A percentile compares a stretch with the other conserved stretches of the same genome.
These are phyloP conservation scores for Dalbergia oliveri DNA, from an alignment of 306 rosid genomes.

Conservation along the genomic window DNA sequence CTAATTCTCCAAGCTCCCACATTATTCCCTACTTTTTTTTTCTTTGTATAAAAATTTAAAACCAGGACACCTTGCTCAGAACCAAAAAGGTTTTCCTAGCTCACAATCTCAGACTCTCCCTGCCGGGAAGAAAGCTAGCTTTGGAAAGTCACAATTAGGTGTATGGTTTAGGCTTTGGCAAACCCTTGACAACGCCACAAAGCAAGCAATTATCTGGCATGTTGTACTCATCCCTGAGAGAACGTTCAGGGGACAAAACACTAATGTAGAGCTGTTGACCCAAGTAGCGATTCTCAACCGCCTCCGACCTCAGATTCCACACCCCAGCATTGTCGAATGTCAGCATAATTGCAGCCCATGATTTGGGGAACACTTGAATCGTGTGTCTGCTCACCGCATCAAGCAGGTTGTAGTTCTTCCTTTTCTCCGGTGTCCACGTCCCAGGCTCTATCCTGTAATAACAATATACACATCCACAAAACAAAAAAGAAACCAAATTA, in stretches of 20 bases:
- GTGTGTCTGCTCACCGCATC: constrained; percentile 85
- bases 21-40: not conserved
- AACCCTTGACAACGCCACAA: constrained; percentile 57
- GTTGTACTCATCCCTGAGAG: constrained; percentile 76
- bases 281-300: constrained; percentile 65
- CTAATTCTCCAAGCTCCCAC: not conserved
- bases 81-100: not conserved
- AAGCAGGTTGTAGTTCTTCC: constrained; percentile 69
- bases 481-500: too few species aligned
- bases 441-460: constrained; percentile 74
- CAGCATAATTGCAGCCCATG: constrained; percentile 70
- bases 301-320: constrained; percentile 75
- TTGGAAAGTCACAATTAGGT: not conserved
- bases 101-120: not conserved
- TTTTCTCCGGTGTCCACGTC: constrained; percentile 69
- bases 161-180: constrained; percentile 62
- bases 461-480: not conserved
- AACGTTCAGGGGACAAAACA: constrained; percentile 54
- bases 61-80: not conserved
- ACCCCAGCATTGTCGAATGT: constrained; percentile 71
- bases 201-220: constrained; percentile 49
- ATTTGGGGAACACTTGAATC: constrained; percentile 75
- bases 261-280: constrained; percentile 74
- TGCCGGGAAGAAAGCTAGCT: not conserved
- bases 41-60: not conserved